phyloP scores from a whole-genome alignment of 2,329 filamentous ascomycete genomes.

The Rhynchosporium agropyri region DNA sequence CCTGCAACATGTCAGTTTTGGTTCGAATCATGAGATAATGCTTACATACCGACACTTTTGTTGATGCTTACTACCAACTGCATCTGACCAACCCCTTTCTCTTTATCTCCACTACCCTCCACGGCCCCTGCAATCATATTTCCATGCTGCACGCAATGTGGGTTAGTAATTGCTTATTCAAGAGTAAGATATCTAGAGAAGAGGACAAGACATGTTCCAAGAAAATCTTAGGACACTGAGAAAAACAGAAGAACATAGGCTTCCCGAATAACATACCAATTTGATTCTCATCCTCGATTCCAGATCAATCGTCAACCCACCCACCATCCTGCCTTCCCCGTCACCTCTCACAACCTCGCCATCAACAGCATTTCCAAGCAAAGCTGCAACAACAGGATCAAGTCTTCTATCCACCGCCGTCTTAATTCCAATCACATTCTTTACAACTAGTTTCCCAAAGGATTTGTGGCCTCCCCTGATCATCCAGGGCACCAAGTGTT shows the following conservation, averaged over 20 bases:
- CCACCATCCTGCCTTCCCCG: slow-evolving; percentile 54
- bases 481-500: slow-evolving; percentile 72
- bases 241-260: too few species aligned
- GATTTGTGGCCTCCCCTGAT: slow-evolving; percentile 60
- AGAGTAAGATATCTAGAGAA: too few species aligned
- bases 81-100: slow-evolving; percentile 12
- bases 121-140: slow-evolving; percentile 67
- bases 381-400: slow-evolving; percentile 70
- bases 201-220: too few species aligned
- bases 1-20: slow-evolving; percentile 1
- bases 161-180: too few species aligned
- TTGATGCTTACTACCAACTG: slow-evolving; percentile 69
- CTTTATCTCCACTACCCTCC: slow-evolving; percentile 37
- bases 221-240: too few species aligned
- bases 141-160: slow-evolving; percentile 49
- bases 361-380: slow-evolving; percentile 56
- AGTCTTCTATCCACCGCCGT: slow-evolving; percentile 59
- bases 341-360: slow-evolving; percentile 42
- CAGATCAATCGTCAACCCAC: slow-evolving; percentile 65
- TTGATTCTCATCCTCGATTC: slow-evolving; percentile 72
- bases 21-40: background rate
- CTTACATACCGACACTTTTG: slow-evolving; percentile 59
- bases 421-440: slow-evolving; percentile 63
- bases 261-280: slow-evolving; percentile 43
- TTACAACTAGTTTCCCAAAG: slow-evolving; percentile 62